Evolutionary conservation across 2,329 filamentous ascomycete genomes (phyloP), one percentile per base, ranked within the genome.

Genomic region (Diaporthe sp.): DNA sequence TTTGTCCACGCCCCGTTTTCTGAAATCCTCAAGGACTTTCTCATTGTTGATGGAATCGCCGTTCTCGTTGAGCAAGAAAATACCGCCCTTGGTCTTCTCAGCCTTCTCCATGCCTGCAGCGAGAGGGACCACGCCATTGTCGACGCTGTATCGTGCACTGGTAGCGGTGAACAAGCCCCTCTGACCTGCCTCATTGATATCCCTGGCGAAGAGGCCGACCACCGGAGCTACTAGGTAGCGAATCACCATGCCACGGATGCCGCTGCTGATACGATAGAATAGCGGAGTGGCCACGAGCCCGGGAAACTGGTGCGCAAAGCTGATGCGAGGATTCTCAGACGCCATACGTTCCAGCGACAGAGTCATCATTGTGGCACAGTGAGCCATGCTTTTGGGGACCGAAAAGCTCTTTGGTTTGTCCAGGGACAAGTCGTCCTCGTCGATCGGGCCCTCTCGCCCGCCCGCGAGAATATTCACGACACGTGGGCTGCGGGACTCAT

Each of bases 391-490:
- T 49, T 83, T 86, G 34, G 71, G 80, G 78, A 82, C 81, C 79
- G 78, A 76, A 25, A 53, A 75, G 75, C 78, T 85, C 19, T 31
- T 53, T 79, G 82, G 84, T 39, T 82, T 82, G 71, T 79, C 85
- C 73, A 82, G 83, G 61, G 86, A 86, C 28, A 88, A 82, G 75
- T 90, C 87, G 31, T 86, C 81, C 2, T 84, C 77, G 71, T 85
- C 81, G 22, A 91, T 81, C 4, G 82, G 75, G 7, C 85, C 85
- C 82, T 91, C 90, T 9, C 83, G 81, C 6, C 88, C 87, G 9
- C 83, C 88, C 0, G 84, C 87, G 0, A 90, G 82, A 22, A 91
- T 84, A 28, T 82, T 86, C 49, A 91, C 83, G 22, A 90, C 87
- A 2, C 89, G 87, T 0, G 84, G 81, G 2, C 87, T 83, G 25